Conservation (phyloP, 1,284 basidiomycete genomes). For the Neotropicomus parvogracilis region DNA sequence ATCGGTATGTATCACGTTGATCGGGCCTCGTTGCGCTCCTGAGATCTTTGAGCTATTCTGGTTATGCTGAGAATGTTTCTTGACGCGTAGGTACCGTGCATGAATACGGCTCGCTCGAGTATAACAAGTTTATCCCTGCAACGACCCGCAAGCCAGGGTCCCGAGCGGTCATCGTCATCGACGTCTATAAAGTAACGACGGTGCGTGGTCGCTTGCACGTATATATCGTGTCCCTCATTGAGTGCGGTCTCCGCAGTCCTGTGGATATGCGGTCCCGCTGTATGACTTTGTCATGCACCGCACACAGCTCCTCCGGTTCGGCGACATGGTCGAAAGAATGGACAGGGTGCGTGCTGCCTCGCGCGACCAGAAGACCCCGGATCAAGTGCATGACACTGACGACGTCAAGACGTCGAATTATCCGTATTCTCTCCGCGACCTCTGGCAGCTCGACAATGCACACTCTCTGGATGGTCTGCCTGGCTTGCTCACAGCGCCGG, state of each 20-base stretch:
- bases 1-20: slow-evolving; percentile 34
- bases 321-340: slow-evolving; percentile 29
- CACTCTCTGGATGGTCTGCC: slow-evolving; percentile 51
- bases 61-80: no score
- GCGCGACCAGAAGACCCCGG: not conserved
- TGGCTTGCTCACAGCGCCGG: slow-evolving; percentile 32
- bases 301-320: slow-evolving; percentile 35
- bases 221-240: not conserved
- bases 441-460: slow-evolving; percentile 46
- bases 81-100: slow-evolving; percentile 41
- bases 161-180: slow-evolving; percentile 43
- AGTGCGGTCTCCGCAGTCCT: slow-evolving; percentile 38
- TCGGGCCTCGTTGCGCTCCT: not conserved
- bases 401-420: slow-evolving; percentile 5
- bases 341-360: slow-evolving; percentile 20
- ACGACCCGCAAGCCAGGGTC: slow-evolving; percentile 48
- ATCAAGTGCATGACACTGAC: not conserved
- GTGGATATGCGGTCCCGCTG: slow-evolving; percentile 51
- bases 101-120: slow-evolving; percentile 47
- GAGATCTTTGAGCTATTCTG: not conserved
- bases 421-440: slow-evolving; percentile 38
- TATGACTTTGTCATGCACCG: slow-evolving; percentile 48
- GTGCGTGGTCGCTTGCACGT: slow-evolving; percentile 35
- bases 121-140: slow-evolving; percentile 36
- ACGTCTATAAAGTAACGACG: slow-evolving; percentile 50